Conservation (phyloP, 169 alveolate species). For the Cystoisospora suis region DNA sequence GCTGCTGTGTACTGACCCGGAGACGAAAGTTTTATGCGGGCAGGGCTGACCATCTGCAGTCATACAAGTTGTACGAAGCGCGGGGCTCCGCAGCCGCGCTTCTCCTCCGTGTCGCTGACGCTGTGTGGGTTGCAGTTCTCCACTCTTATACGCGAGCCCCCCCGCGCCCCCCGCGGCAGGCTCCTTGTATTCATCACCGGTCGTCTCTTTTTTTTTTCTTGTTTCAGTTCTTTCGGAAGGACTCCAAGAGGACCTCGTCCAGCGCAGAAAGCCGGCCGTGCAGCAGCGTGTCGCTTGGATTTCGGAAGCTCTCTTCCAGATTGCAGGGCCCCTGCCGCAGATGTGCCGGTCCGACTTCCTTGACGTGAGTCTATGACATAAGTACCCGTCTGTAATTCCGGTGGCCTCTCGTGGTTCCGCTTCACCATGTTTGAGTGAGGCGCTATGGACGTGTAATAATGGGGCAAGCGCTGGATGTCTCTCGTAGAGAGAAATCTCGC, state of each 20-base stretch:
- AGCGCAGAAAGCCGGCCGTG: background rate
- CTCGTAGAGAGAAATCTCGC: background rate
- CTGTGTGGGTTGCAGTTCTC: too few relatives aligned
- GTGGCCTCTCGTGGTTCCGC: background rate
- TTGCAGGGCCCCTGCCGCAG: slow-evolving; percentile 22
- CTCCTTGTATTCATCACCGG: background rate
- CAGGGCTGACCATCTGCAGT: too few relatives aligned
- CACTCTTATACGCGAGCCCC: too few relatives aligned
- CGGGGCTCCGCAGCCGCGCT: background rate
- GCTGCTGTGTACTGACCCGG: too few relatives aligned
- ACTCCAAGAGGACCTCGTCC: background rate
- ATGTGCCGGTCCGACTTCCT: slow-evolving; percentile 1
- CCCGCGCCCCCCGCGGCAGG: background rate
- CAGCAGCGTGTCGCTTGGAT: slow-evolving; percentile 13
- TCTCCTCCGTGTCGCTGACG: background rate
- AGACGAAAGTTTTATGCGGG: too few relatives aligned
- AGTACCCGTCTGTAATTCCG: background rate
- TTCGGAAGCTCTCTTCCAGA: slow-evolving; percentile 22
- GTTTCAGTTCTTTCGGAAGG: slow-evolving; percentile 5
- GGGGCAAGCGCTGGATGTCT: background rate
- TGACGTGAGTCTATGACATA: background rate
- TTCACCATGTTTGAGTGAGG: background rate
- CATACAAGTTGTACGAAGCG: too few relatives aligned
- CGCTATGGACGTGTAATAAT: background rate
- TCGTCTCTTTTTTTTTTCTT: background rate